Evolutionary conservation across 2,329 filamentous ascomycete species (phyloP).

Genomic region (Microascus cirrosus): DNA sequence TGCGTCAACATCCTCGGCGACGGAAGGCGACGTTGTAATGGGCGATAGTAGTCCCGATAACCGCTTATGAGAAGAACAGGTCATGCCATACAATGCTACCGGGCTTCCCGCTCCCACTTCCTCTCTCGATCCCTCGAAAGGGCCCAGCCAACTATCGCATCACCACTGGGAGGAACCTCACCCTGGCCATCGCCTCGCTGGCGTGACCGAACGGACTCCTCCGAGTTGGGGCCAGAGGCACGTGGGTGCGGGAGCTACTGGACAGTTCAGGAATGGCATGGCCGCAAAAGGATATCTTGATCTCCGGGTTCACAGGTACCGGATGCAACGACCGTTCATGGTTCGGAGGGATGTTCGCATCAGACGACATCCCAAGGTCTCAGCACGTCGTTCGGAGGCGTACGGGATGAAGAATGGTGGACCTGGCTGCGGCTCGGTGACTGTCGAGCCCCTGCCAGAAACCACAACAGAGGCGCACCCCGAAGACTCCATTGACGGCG

Average conservation of each 20-base stretch:
- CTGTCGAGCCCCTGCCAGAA: neutral
- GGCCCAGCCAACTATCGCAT: slow-evolving; percentile 11
- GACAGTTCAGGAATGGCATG: slow-evolving; percentile 29
- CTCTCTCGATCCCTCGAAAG: neutral
- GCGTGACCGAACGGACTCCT: slow-evolving; percentile 8
- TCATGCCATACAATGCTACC: slow-evolving; percentile 30
- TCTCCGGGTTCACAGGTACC: slow-evolving; percentile 10
- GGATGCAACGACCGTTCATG: slow-evolving; percentile 8
- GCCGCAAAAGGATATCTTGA: slow-evolving; percentile 29
- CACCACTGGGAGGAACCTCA: slow-evolving; percentile 32
- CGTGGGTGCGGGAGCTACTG: slow-evolving; percentile 6
- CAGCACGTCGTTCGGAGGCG: neutral
- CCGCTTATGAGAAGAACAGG: slow-evolving; percentile 47
- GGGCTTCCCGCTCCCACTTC: slow-evolving; percentile 11
- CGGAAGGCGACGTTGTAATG: slow-evolving; percentile 22
- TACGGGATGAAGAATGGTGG: neutral
- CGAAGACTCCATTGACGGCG: neutral
- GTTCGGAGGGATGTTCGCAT: slow-evolving; percentile 8
- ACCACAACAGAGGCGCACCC: neutral
- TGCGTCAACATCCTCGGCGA: slow-evolving; percentile 26
- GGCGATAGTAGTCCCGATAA: slow-evolving; percentile 22
- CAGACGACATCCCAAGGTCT: neutral
- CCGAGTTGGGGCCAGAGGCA: neutral
- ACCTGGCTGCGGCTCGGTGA: neutral
- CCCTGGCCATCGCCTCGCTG: slow-evolving; percentile 28